phyloP scores from a whole-genome alignment of 345 rosid species.

The Pseudoturritis turrita region DNA sequence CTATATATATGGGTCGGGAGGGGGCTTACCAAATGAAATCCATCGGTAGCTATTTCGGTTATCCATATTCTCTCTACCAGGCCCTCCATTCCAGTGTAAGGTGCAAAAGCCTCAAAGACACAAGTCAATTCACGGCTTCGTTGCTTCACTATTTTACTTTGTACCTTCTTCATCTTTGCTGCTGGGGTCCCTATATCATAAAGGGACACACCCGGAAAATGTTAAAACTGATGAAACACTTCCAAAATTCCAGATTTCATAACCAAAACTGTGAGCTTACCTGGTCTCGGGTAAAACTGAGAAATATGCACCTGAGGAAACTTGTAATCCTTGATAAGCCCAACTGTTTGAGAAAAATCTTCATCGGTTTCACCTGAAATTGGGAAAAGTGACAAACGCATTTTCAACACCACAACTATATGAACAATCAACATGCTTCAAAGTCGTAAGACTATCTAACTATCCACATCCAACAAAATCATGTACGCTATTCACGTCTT shows the following conservation, averaged over 20 bases:
- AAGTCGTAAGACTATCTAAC: background rate
- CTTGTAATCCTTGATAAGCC: conserved; percentile 67
- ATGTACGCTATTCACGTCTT: background rate
- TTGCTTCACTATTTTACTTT: conserved; percentile 70
- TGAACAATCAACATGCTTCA: background rate
- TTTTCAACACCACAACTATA: background rate
- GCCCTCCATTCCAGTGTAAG: conserved; percentile 79
- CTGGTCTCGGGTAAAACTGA: conserved; percentile 97
- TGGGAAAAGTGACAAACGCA: background rate
- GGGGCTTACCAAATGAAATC: conserved; percentile 71
- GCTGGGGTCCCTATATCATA: conserved; percentile 74
- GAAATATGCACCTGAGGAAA: conserved; percentile 94
- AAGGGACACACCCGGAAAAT: background rate
- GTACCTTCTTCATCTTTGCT: conserved; percentile 95
- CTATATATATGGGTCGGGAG: background rate
- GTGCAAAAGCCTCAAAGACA: conserved; percentile 83
- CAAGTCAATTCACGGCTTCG: conserved; percentile 89
- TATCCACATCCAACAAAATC: background rate
- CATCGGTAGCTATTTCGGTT: conserved; percentile 83
- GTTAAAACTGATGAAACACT: background rate
- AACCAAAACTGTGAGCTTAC: conserved; percentile 26
- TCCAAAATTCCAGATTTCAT: background rate
- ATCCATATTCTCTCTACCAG: conserved; percentile 91
- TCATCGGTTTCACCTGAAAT: conserved; percentile 83
- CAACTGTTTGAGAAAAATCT: conserved; percentile 76